A percentile compares a stretch with the other conserved stretches of the same genome.
Conservation (phyloP, 1,139 yeast genomes). For the Zygoascus hellenicus region DNA sequence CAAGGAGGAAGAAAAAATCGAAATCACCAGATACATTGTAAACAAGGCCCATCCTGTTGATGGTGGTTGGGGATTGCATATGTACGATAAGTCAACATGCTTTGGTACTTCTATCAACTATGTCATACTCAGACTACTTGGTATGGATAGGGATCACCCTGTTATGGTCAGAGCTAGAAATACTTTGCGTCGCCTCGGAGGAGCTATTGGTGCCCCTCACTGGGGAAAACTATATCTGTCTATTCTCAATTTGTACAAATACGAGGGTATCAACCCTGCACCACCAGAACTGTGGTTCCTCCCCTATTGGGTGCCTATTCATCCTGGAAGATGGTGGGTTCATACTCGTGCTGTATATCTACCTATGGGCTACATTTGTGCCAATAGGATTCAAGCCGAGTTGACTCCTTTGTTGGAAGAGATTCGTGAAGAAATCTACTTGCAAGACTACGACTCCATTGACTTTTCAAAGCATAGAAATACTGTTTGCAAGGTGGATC, state of each 20-base stretch:
- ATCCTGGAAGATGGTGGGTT: conserved; percentile 99
- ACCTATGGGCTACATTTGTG: conserved; percentile 76
- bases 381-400: conserved; percentile 51
- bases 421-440: conserved; percentile 73
- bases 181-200: conserved; percentile 69
- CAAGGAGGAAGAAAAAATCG: conserved; percentile 58
- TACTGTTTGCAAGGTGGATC: conserved; percentile 83
- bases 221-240: conserved; percentile 98
- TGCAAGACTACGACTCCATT: conserved; percentile 56
- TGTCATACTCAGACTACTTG: conserved; percentile 68
- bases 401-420: conserved; percentile 58
- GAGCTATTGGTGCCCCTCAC: conserved; percentile 86
- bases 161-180: conserved; percentile 74
- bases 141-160: conserved; percentile 66
- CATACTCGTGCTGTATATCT: conserved; percentile 91
- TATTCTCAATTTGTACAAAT: conserved; percentile 69
- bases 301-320: conserved; percentile 76
- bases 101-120: conserved; percentile 92
- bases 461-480: conserved; percentile 69
- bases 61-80: conserved; percentile 99
- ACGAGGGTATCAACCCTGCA: conserved; percentile 98
- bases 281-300: conserved; percentile 93
- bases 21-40: conserved; percentile 75
- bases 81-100: conserved; percentile 87
- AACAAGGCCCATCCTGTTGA: conserved; percentile 94